These are phyloP conservation scores for Kluyveromyces aestuarii DNA, from an alignment of 805 yeast genomes.

Conservation along the genomic window DNA sequence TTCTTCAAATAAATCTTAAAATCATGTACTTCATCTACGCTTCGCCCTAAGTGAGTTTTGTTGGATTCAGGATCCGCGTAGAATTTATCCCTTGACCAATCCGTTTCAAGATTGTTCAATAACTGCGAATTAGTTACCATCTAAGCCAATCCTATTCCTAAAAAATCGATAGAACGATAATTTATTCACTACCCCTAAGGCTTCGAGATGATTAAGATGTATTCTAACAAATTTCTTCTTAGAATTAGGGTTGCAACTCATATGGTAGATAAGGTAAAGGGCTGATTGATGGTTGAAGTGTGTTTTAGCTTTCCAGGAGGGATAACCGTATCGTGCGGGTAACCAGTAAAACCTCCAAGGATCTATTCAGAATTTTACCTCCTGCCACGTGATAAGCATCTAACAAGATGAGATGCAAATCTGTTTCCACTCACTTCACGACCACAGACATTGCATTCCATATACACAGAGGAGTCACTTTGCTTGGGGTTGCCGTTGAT, in stretches of 20 bases:
- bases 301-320: too few species aligned
- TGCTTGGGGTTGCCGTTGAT: constrained; percentile 23
- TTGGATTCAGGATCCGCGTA: constrained; percentile 9
- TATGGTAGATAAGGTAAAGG: too few species aligned
- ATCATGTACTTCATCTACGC: constrained; percentile 25
- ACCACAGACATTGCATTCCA: constrained; percentile 71
- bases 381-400: constrained; percentile 72
- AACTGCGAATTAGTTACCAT: not conserved
- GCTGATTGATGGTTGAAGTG: too few species aligned
- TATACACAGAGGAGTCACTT: constrained; percentile 39
- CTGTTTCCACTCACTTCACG: constrained; percentile 85
- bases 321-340: not conserved
- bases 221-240: too few species aligned
- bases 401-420: constrained; percentile 87
- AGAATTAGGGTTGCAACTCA: too few species aligned
- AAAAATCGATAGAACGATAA: too few species aligned
- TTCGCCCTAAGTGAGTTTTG: constrained; percentile 15
- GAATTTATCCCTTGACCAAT: constrained; percentile 11
- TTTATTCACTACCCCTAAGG: too few species aligned
- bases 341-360: not conserved
- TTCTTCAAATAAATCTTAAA: constrained; percentile 32
- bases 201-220: too few species aligned
- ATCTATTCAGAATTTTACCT: constrained; percentile 28
- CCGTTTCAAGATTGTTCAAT: constrained; percentile 12
- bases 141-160: not conserved